Evolutionary conservation across 805 yeast genomes (phyloP).

Genomic region (Lipomyces kockii): DNA sequence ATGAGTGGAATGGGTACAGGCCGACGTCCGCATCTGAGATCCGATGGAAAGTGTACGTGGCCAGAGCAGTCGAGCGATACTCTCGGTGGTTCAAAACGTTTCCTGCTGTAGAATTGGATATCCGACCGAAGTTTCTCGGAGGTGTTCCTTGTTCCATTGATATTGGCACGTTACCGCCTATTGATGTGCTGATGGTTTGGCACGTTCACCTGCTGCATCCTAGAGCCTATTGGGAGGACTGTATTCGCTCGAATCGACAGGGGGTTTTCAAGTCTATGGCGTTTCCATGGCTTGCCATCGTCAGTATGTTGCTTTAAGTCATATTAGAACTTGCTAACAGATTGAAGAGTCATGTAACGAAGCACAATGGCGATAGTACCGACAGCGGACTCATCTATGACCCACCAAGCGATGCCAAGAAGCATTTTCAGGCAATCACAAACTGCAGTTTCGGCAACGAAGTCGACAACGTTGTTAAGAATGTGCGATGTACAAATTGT

Average conservation of each 20-base stretch:
- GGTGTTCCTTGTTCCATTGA: background rate
- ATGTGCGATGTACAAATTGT: conserved; percentile 16
- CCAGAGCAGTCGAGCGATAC: conserved; percentile 25
- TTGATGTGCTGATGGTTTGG: conserved; percentile 41
- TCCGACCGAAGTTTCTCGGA: conserved; percentile 2
- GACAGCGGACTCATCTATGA: conserved; percentile 7
- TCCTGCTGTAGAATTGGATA: conserved; percentile 9
- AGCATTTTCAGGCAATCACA: conserved; percentile 9
- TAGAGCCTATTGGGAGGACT: conserved; percentile 35
- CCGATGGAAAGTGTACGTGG: conserved; percentile 18
- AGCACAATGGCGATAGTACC: background rate
- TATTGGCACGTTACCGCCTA: conserved; percentile 32
- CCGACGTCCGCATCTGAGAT: background rate
- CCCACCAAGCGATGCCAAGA: conserved; percentile 10
- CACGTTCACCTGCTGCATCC: conserved; percentile 40
- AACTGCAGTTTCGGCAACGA: background rate
- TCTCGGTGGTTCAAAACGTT: conserved; percentile 13
- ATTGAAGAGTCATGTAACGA: conserved; percentile 11
- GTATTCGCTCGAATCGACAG: conserved; percentile 16
- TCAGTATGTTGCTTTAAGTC: background rate
- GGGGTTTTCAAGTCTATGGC: conserved; percentile 4
- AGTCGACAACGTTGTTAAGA: background rate
- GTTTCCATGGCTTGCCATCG: conserved; percentile 26
- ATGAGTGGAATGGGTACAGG: background rate
- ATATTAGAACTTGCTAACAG: background rate